Base-by-base conservation (phyloP, 495 filamentous ascomycete species). In the Podospora tetraspora region DNA sequence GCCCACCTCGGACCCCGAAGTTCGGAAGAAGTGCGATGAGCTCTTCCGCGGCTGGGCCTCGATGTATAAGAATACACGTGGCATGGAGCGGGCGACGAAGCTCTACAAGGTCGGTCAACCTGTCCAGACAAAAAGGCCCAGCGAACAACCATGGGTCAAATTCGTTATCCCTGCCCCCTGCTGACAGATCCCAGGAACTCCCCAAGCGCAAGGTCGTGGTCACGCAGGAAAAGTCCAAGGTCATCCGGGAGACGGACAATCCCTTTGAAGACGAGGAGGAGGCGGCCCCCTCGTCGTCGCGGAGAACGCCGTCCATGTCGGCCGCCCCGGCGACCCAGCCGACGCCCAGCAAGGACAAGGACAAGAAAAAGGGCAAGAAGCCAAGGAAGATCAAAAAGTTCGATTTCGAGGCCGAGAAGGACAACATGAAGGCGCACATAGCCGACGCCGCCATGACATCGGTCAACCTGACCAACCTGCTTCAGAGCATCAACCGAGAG, bases 401-500 rank as follows among this genome's bases (percentile, higher is more conserved):
- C 81, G 94, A 90, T 75, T 82, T 97, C 2, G 93, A 96, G 67
- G 91, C 87, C 57, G 94, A 99, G 77, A 94, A 93, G 74, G 90
- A 90, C 1, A 83, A 90, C 30, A 91, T 99, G 78, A 86, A 96
- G 62, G 86, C 88, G 64, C 86, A 88, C 22, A 90, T 98, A 52
- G 96, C 94, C 3, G 90, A 92, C 21, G 86, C 93, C 1, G 92
- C 91, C 0, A 90, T 98, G 25, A 91, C 94, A 11, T 90, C 93
- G 57, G 97, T 92, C 0, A 97, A 97, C 76, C 83, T 99, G 56
- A 84, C 88, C 72, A 99, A 99, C 78, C 88, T 90, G 22, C 83
- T 99, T 19, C 93, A 93, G 70, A 87, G 91, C 57, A 92, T 97
- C 75, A 97, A 98, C 75, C 88, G 96, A 43, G 96, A 98, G 77